phyloP scores from a whole-genome alignment of 2,329 filamentous ascomycete genomes.

The Aspergillus bombycis region DNA sequence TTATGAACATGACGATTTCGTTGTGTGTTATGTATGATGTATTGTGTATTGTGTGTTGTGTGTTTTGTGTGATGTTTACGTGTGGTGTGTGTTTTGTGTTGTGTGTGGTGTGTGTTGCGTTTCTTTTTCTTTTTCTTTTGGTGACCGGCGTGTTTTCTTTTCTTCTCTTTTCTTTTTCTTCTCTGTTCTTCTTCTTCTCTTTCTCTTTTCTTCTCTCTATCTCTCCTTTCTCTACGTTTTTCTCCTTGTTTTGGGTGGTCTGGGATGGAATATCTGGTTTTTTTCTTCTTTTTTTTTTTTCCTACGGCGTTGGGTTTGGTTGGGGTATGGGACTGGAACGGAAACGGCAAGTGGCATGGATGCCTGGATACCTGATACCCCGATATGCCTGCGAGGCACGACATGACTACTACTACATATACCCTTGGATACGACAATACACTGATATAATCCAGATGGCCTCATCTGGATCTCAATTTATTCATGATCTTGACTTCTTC shows the following conservation, averaged over 20 bases:
- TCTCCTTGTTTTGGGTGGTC: conserved; percentile 9
- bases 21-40: conserved; percentile 34
- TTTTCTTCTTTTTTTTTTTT: conserved; percentile 5
- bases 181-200: background rate
- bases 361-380: conserved; percentile 11
- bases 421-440: background rate
- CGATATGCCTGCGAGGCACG: background rate
- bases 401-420: background rate
- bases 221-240: conserved; percentile 6
- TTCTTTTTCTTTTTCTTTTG: conserved; percentile 8
- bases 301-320: conserved; percentile 7
- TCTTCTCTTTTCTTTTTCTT: conserved; percentile 7
- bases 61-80: conserved; percentile 22
- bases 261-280: conserved; percentile 7
- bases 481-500: background rate
- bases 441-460: background rate
- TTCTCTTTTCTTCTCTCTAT: conserved; percentile 6
- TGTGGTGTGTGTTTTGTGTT: conserved; percentile 18
- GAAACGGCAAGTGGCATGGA: conserved; percentile 8
- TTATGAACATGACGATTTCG: conserved; percentile 35
- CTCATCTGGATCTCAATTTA: background rate
- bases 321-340: conserved; percentile 8
- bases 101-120: conserved; percentile 1
- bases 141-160: background rate
- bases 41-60: conserved; percentile 30